Conservation (phyloP, 441 rosid species). For the Pelargonium citronellum region DNA sequence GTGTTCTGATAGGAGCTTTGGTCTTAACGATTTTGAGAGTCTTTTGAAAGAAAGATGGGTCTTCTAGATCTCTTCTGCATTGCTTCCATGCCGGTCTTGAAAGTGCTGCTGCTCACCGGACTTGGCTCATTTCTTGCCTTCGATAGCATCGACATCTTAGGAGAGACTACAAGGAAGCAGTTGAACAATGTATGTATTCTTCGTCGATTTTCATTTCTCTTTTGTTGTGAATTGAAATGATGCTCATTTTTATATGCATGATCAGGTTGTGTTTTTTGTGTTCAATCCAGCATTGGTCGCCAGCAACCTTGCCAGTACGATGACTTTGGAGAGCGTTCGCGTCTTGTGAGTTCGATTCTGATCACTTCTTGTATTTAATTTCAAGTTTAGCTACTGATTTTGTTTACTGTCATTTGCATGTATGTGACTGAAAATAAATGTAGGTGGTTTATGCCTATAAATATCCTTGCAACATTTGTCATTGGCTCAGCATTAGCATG, state of each 20-base stretch:
- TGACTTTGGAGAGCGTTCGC: conserved; percentile 38
- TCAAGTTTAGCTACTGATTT: too few species aligned
- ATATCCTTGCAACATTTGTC: conserved; percentile 58
- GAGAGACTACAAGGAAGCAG: conserved; percentile 38
- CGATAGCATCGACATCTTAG: conserved; percentile 31
- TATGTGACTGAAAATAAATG: neutral
- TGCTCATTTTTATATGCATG: conserved; percentile 10
- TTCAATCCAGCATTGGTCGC: conserved; percentile 49
- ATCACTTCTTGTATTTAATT: too few species aligned
- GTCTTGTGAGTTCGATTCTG: conserved; percentile 33
- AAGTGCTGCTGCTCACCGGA: conserved; percentile 34
- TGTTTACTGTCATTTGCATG: neutral
- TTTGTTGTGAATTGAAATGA: neutral
- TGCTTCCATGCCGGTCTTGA: conserved; percentile 37
- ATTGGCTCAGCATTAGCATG: conserved; percentile 71
- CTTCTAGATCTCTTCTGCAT: conserved; percentile 25
- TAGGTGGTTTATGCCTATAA: conserved; percentile 95
- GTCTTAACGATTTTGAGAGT: neutral
- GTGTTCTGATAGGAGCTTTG: neutral
- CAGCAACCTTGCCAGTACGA: conserved; percentile 40
- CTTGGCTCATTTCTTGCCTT: conserved; percentile 35
- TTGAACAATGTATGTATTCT: conserved; percentile 33
- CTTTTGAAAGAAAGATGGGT: conserved; percentile 20
- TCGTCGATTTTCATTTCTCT: neutral
- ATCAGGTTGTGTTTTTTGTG: conserved; percentile 45